phyloP scores from a whole-genome alignment of 2,329 filamentous ascomycete species.

The Alternaria tenuissima region DNA sequence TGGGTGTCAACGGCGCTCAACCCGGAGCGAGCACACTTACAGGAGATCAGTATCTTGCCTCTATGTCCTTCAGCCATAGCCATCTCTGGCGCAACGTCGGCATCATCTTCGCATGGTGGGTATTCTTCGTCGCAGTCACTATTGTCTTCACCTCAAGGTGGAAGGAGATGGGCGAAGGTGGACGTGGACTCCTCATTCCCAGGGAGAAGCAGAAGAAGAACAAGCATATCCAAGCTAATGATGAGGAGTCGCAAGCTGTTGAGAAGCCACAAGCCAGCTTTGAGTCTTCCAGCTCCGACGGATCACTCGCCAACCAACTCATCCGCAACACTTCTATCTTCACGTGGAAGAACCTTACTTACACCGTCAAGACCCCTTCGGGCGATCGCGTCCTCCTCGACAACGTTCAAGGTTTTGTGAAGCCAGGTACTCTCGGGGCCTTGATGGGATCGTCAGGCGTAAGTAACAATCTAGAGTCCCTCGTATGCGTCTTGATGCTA shows the following conservation, averaged over 20 bases:
- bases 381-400: conserved; percentile 57
- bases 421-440: conserved; percentile 61
- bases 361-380: conserved; percentile 61
- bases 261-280: conserved; percentile 17
- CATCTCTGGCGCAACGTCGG: conserved; percentile 52
- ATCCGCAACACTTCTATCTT: conserved; percentile 73
- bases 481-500: neutral
- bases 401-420: conserved; percentile 61
- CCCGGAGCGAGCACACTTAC: conserved; percentile 59
- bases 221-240: conserved; percentile 36
- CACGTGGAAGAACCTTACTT: conserved; percentile 66
- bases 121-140: conserved; percentile 61
- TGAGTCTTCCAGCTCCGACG: neutral
- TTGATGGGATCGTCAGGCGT: conserved; percentile 38
- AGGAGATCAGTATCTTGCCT: conserved; percentile 65
- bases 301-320: conserved; percentile 52
- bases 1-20: conserved; percentile 64
- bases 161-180: conserved; percentile 61
- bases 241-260: conserved; percentile 59
- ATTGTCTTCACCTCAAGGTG: conserved; percentile 66
- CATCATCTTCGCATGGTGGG: conserved; percentile 54
- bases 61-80: conserved; percentile 52
- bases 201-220: conserved; percentile 46
- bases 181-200: conserved; percentile 66
- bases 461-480: neutral